phyloP scores from a whole-genome alignment of 2,329 filamentous ascomycete species.

The Pseudogymnoascus pannorum region DNA sequence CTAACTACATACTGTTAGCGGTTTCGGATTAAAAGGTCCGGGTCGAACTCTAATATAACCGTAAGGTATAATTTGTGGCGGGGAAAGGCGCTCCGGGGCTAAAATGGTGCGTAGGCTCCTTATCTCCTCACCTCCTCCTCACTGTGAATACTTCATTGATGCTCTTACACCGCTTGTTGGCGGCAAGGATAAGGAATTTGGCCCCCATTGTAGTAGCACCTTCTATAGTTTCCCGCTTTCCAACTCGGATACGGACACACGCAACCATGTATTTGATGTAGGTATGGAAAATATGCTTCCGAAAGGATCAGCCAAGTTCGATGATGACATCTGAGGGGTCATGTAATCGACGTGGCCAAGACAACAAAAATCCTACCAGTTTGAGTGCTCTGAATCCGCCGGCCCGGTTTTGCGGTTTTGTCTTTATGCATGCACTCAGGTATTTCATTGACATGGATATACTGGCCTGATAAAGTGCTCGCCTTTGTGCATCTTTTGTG shows the following conservation, averaged over 20 bases:
- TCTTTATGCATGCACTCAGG: neutral
- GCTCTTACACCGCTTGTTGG: neutral
- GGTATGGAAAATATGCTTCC: neutral
- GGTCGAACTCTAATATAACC: neutral
- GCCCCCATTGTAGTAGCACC: neutral
- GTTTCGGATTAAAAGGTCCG: neutral
- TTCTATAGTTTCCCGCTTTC: neutral
- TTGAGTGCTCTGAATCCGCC: neutral
- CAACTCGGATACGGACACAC: neutral
- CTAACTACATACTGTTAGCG: neutral
- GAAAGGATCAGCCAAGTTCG: too few species aligned
- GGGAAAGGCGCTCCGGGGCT: neutral
- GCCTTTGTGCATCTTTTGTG: neutral
- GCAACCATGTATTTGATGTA: neutral
- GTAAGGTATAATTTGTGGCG: too few species aligned
- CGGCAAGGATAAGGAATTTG: neutral
- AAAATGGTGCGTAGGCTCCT: neutral
- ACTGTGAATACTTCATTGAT: neutral
- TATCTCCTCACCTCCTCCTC: neutral
- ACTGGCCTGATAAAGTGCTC: neutral
- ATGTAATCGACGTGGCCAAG: too few species aligned
- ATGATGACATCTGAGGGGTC: too few species aligned
- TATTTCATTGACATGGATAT: neutral
- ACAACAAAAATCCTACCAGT: too few species aligned
- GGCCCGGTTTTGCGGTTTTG: neutral